phyloP scores from a whole-genome alignment of 2,329 filamentous ascomycete genomes.

The Podosphaera xanthii region DNA sequence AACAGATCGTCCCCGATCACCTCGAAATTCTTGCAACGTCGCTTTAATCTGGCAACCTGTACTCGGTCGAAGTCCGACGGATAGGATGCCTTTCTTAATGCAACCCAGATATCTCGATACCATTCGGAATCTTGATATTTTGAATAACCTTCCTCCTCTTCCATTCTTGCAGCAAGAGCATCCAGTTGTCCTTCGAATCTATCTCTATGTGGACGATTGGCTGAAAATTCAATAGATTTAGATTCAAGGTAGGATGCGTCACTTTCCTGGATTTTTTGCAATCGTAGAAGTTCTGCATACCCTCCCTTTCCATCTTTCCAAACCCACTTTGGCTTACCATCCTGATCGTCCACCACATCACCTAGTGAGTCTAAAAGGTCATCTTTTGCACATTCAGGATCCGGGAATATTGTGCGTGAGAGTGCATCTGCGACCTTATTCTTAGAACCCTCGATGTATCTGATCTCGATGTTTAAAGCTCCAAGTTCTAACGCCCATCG shows the following conservation, averaged over 20 bases:
- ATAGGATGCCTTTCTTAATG: background rate
- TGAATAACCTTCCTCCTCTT: background rate
- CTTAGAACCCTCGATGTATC: no score
- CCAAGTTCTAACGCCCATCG: background rate
- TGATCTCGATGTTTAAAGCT: no score
- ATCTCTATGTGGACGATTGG: background rate
- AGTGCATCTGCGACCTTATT: no score
- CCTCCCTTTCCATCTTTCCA: background rate
- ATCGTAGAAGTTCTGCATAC: background rate
- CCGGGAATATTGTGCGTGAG: no score
- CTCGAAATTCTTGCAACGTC: background rate
- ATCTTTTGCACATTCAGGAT: background rate
- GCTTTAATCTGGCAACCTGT: background rate
- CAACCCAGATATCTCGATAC: background rate
- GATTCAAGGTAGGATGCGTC: background rate
- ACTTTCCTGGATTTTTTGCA: background rate
- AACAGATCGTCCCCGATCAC: background rate
- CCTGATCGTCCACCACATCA: background rate
- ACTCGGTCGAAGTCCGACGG: background rate
- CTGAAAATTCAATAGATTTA: background rate
- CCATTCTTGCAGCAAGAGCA: background rate
- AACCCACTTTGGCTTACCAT: background rate
- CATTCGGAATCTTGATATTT: background rate
- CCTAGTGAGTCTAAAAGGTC: background rate
- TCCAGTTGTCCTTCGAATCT: background rate